A percentile compares a stretch with the other conserved stretches of the same genome.
Evolutionary conservation across 2,329 filamentous ascomycete genomes (phyloP).

Genomic region (Mariannaea elegans): DNA sequence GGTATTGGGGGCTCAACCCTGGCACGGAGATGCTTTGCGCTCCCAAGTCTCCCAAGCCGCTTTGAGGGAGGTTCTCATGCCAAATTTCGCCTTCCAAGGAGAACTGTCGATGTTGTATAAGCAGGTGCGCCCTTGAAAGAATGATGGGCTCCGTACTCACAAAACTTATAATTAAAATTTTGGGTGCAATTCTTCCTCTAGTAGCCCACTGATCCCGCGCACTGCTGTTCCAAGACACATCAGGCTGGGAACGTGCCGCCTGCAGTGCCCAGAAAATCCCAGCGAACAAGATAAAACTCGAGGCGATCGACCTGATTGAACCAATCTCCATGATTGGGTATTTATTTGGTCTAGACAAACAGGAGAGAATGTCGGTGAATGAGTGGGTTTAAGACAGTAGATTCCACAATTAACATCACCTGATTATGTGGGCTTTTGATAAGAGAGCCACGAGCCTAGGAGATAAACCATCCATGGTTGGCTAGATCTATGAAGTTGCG

Average conservation of each 20-base stretch:
- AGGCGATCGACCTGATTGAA: background rate
- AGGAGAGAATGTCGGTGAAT: background rate
- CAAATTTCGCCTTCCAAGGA: constrained; percentile 14
- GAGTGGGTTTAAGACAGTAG: background rate
- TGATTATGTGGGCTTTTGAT: background rate
- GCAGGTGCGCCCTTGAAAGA: background rate
- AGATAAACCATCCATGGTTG: background rate
- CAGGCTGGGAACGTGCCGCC: background rate
- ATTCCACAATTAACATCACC: background rate
- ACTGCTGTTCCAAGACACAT: background rate
- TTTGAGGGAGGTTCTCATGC: constrained; percentile 15
- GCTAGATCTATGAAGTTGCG: no score
- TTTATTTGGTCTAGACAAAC: background rate
- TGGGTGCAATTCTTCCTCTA: background rate
- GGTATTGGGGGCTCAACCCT: constrained; percentile 19
- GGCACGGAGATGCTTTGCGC: constrained; percentile 16
- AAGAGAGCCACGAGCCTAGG: background rate
- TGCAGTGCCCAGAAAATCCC: background rate
- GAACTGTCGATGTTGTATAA: constrained; percentile 4
- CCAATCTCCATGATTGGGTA: background rate
- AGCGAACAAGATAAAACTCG: background rate
- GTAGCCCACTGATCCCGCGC: background rate
- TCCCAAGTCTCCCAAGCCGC: constrained; percentile 17
- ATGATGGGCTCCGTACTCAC: background rate
- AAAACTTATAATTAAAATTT: background rate